phyloP scores from a whole-genome alignment of 371 early-diverging fungal species.

The Rhizomucor pusillus region DNA sequence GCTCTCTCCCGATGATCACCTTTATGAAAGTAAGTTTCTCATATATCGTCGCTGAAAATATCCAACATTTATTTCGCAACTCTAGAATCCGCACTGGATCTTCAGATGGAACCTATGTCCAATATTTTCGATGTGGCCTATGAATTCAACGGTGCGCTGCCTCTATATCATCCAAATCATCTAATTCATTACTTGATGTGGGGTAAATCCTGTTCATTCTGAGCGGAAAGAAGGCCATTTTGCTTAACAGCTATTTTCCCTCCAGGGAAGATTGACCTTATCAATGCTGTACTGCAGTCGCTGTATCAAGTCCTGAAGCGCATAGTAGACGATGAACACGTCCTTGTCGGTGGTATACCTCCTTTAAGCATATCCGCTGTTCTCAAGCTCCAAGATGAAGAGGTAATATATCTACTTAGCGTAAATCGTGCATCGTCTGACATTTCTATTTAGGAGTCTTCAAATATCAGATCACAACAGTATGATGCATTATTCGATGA shows the following conservation, averaged over 20 bases:
- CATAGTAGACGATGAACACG: constrained; percentile 44
- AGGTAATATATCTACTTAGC: too few relatives aligned
- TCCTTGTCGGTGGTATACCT: constrained; percentile 40
- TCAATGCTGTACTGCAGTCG: constrained; percentile 55
- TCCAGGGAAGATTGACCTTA: constrained; percentile 65
- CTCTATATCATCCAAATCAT: constrained; percentile 78
- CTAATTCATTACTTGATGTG: constrained; percentile 74
- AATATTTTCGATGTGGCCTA: constrained; percentile 57
- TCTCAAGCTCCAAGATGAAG: constrained; percentile 52
- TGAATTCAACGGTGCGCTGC: constrained; percentile 60
- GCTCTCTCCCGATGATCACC: constrained; percentile 50
- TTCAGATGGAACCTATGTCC: constrained; percentile 37
- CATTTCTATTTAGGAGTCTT: background rate
- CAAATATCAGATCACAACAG: constrained; percentile 1
- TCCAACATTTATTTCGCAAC: background rate
- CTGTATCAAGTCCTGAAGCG: constrained; percentile 50
- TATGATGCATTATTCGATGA: constrained; percentile 37
- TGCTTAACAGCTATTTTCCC: background rate
- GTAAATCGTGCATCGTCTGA: too few relatives aligned
- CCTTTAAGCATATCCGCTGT: constrained; percentile 52
- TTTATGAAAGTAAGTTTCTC: constrained; percentile 24
- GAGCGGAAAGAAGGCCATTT: constrained; percentile 3
- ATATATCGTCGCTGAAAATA: too few relatives aligned
- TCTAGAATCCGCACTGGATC: constrained; percentile 17
- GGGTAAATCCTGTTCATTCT: constrained; percentile 39